Percentiles rank a stretch among this genome's conserved stretches.
These are phyloP conservation scores for Coccomyxa sp. DNA, from an alignment of 139 green algal species.

Conservation along the genomic window DNA sequence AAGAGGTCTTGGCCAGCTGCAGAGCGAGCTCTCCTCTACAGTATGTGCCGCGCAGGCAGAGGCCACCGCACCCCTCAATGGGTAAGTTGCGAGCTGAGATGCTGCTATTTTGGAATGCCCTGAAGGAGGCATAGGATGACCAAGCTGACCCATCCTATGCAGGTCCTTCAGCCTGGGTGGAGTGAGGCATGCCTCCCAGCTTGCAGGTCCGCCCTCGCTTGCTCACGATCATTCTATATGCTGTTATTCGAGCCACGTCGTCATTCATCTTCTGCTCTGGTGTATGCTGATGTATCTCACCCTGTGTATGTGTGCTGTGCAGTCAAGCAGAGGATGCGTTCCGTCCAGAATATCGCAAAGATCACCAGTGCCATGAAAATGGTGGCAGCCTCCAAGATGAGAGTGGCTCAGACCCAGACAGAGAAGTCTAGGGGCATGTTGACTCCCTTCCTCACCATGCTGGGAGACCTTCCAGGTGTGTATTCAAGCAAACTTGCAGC, in stretches of 20 bases:
- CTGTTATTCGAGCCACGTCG: not conserved
- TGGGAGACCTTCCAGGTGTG: constrained; percentile 88
- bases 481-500: no score
- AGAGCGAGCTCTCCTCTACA: not conserved
- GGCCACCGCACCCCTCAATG: not conserved
- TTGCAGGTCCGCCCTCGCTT: not conserved
- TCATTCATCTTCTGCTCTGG: not conserved
- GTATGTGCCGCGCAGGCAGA: not conserved
- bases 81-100: not conserved
- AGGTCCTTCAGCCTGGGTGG: not conserved
- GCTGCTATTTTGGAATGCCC: not conserved
- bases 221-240: not conserved
- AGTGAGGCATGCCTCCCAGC: constrained; percentile 10
- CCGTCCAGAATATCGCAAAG: constrained; percentile 97
- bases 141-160: not conserved
- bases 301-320: constrained; percentile 4
- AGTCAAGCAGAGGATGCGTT: constrained; percentile 97
- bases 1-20: not conserved
- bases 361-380: constrained; percentile 99
- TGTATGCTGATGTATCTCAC: not conserved
- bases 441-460: constrained; percentile 76
- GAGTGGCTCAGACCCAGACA: constrained; percentile 71
- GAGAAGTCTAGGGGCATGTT: constrained; percentile 81
- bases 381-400: constrained; percentile 98
- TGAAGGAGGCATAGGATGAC: not conserved